Conservation (phyloP, 1,139 yeast species). For the Sugiyamaella novakii region DNA sequence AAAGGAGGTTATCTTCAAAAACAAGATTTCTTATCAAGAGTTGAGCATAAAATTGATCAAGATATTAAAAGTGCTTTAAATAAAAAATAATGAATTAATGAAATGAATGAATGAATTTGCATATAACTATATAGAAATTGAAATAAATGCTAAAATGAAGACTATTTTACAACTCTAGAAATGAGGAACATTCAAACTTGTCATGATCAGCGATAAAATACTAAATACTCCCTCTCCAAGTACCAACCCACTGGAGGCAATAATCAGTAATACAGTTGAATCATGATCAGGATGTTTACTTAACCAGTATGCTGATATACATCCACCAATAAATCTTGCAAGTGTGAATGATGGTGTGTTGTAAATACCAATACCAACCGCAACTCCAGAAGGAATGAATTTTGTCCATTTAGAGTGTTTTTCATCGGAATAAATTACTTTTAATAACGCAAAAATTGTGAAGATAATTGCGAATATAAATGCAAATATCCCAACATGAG, state of each 20-base stretch:
- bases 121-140: constrained; percentile 8
- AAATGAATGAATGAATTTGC: constrained; percentile 9
- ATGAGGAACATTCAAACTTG: constrained; percentile 60
- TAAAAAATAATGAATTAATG: constrained; percentile 28
- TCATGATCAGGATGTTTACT: constrained; percentile 41
- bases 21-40: constrained; percentile 83
- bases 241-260: constrained; percentile 88
- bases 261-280: constrained; percentile 69
- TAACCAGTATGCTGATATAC: constrained; percentile 50
- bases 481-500: constrained; percentile 68
- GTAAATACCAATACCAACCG: constrained; percentile 95
- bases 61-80: constrained; percentile 62
- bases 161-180: too few relatives aligned
- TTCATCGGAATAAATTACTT: constrained; percentile 38
- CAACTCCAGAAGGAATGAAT: constrained; percentile 89
- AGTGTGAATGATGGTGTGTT: constrained; percentile 91
- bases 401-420: constrained; percentile 50
- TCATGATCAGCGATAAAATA: constrained; percentile 74
- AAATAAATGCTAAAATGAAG: too few relatives aligned
- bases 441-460: constrained; percentile 62
- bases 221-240: constrained; percentile 92
- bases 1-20: constrained; percentile 82
- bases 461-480: constrained; percentile 67
- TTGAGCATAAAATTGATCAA: constrained; percentile 66
- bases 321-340: constrained; percentile 89